Conservation (phyloP, 177 flowering plant species). For the Tripterygium wilfordii region DNA sequence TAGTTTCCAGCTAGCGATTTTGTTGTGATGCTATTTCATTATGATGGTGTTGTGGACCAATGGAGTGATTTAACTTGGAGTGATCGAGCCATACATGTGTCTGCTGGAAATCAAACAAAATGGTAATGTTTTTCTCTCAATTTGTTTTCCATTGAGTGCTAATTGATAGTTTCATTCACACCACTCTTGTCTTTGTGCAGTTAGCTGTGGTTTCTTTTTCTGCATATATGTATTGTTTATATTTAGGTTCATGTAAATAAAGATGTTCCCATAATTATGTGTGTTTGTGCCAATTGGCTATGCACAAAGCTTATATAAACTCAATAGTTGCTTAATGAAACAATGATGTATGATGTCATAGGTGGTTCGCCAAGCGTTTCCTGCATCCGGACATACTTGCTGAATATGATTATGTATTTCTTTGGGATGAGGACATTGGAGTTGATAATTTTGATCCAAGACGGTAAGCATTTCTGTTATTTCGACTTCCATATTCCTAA, state of each 20-base stretch:
- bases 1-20: conserved; percentile 72
- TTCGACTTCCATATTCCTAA: neutral
- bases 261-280: neutral
- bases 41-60: conserved; percentile 76
- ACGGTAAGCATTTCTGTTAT: conserved; percentile 17
- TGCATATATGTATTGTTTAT: neutral
- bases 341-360: conserved; percentile 23
- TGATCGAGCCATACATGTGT: conserved; percentile 61
- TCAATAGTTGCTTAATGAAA: no score
- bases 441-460: conserved; percentile 73
- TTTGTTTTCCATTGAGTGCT: neutral
- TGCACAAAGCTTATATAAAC: no score
- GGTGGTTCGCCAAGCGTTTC: conserved; percentile 99
- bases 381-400: conserved; percentile 91
- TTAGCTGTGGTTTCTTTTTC: no score
- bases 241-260: neutral
- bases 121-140: conserved; percentile 34
- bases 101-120: conserved; percentile 84
- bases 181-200: no score
- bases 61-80: conserved; percentile 79
- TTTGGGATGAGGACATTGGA: conserved; percentile 98
- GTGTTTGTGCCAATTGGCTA: neutral
- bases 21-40: conserved; percentile 84
- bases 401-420: conserved; percentile 77
- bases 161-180: no score